phyloP scores from a whole-genome alignment of 192 early-diverging fungal genomes.

The Podila epigama region DNA sequence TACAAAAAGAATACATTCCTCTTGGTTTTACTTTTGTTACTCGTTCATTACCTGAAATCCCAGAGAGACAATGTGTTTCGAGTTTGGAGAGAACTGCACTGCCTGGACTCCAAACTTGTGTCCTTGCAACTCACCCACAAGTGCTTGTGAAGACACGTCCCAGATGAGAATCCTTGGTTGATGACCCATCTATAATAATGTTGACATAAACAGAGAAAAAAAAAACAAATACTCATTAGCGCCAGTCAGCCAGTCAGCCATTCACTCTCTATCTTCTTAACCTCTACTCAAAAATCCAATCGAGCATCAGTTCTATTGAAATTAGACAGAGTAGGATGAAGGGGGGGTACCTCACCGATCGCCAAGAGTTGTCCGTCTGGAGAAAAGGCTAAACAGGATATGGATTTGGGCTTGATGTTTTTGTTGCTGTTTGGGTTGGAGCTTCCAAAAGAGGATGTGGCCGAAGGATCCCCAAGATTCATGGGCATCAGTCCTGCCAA shows the following conservation, averaged over 20 bases:
- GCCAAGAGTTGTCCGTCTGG: conserved; percentile 74
- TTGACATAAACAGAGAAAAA: background rate
- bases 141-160: conserved; percentile 59
- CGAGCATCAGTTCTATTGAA: too few species aligned
- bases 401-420: conserved; percentile 63
- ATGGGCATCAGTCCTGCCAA: conserved; percentile 46
- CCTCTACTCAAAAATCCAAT: too few species aligned
- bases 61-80: conserved; percentile 72
- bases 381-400: conserved; percentile 77
- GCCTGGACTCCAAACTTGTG: conserved; percentile 83
- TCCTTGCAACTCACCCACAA: conserved; percentile 69
- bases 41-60: conserved; percentile 68
- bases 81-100: conserved; percentile 76
- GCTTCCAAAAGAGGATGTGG: conserved; percentile 10
- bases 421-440: conserved; percentile 32
- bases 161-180: conserved; percentile 80
- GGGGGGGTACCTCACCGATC: conserved; percentile 80
- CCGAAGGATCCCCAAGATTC: conserved; percentile 23
- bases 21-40: background rate
- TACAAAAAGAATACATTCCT: background rate
- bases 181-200: conserved; percentile 70
- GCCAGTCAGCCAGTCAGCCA: too few species aligned
- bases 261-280: too few species aligned
- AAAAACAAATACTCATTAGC: too few species aligned
- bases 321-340: too few species aligned